Percentiles rank a stretch among this genome's conserved stretches.
Conservation (phyloP, 2,329 filamentous ascomycete genomes). For the Hypocreales sp. region DNA sequence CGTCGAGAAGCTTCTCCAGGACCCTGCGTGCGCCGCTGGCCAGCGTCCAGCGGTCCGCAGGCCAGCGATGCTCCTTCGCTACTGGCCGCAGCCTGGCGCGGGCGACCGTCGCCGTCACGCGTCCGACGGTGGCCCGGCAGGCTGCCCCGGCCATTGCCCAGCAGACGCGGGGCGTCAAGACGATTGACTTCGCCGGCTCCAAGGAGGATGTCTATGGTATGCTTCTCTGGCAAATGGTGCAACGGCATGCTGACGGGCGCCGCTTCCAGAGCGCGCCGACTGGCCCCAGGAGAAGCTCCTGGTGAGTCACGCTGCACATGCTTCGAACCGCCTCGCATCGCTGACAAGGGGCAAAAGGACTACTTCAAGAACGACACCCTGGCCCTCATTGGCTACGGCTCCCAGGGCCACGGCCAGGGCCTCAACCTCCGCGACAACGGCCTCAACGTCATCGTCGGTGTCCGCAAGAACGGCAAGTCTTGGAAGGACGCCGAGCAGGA, state of each 20-base stretch:
- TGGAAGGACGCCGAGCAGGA: constrained; percentile 97
- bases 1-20: constrained; percentile 59
- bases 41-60: constrained; percentile 46
- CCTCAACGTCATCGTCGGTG: constrained; percentile 96
- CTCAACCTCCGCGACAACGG: constrained; percentile 99
- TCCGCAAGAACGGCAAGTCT: constrained; percentile 94
- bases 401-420: constrained; percentile 96
- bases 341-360: constrained; percentile 41
- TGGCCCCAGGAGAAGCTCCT: constrained; percentile 98
- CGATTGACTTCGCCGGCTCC: constrained; percentile 91
- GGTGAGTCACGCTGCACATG: constrained; percentile 51
- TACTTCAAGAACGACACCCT: constrained; percentile 99
- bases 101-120: constrained; percentile 31
- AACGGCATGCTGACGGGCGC: constrained; percentile 3
- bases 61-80: constrained; percentile 47
- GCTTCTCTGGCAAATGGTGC: constrained; percentile 12
- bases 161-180: constrained; percentile 86
- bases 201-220: constrained; percentile 91
- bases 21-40: constrained; percentile 47
- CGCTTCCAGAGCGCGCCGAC: constrained; percentile 70
- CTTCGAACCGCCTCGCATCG: no score
- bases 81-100: constrained; percentile 41
- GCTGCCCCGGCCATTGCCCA: no score
- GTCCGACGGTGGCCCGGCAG: constrained; percentile 38
- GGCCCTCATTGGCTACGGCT: constrained; percentile 95